Conservation (phyloP, 139 green algal species). For the Pseudopediastrum boryanum region DNA sequence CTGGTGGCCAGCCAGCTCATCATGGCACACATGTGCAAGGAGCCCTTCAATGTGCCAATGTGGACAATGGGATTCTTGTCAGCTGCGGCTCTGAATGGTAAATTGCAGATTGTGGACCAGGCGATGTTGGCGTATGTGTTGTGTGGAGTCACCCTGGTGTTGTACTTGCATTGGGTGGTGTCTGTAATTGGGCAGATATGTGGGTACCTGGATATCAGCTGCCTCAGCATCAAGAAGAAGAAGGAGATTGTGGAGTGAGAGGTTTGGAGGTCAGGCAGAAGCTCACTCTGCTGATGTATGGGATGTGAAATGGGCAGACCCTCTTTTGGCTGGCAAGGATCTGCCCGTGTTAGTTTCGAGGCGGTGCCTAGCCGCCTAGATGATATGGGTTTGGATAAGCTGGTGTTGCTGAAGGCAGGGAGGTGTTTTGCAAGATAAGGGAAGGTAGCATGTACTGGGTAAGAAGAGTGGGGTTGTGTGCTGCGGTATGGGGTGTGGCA, state of each 20-base stretch:
- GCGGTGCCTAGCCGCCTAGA: no score
- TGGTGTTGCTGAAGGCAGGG: no score
- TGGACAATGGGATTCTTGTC: slow-evolving; percentile 53
- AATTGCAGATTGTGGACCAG: slow-evolving; percentile 22
- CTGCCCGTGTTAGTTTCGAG: no score
- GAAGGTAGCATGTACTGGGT: no score
- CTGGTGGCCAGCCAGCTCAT: slow-evolving; percentile 79
- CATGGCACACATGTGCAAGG: slow-evolving; percentile 92
- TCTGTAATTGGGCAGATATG: slow-evolving; percentile 77
- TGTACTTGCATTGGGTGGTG: slow-evolving; percentile 69
- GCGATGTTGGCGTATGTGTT: slow-evolving; percentile 48
- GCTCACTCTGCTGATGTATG: neutral
- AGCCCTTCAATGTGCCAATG: slow-evolving; percentile 65
- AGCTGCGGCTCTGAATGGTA: slow-evolving; percentile 37
- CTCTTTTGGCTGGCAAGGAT: no score
- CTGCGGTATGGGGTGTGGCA: no score
- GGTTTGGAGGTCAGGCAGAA: neutral
- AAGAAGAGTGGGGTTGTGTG: no score
- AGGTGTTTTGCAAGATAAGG: no score
- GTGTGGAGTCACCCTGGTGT: slow-evolving; percentile 40
- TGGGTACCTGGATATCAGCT: slow-evolving; percentile 75
- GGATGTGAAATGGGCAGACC: no score
- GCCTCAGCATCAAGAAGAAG: slow-evolving; percentile 69
- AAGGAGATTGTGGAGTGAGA: neutral
- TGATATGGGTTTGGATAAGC: no score